These are phyloP conservation scores for Leptographium wingfieldii DNA, from an alignment of 2,329 filamentous ascomycete genomes.

Conservation along the genomic window DNA sequence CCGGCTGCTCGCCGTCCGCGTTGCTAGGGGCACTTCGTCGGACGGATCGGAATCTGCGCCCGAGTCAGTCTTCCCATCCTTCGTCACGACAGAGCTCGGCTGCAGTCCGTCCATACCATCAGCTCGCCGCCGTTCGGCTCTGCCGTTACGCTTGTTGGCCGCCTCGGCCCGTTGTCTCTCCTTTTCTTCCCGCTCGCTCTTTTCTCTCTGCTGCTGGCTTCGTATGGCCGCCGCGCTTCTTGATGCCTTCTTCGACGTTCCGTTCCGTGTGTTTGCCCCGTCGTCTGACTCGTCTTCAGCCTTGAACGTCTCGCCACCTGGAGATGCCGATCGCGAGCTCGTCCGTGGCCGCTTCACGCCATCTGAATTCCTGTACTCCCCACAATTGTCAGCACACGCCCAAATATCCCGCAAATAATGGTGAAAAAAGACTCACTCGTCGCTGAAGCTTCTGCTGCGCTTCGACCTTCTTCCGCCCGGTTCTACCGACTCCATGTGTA, in stretches of 20 bases:
- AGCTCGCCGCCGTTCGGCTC: slow-evolving; percentile 65
- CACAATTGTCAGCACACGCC: not conserved
- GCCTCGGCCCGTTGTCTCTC: slow-evolving; percentile 64
- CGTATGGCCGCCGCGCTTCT: slow-evolving; percentile 31
- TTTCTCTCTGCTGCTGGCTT: slow-evolving; percentile 38
- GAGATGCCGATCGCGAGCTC: slow-evolving; percentile 58
- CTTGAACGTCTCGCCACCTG: slow-evolving; percentile 35
- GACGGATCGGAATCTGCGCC: slow-evolving; percentile 56
- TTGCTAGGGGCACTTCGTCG: slow-evolving; percentile 49
- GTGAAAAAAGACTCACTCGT: slow-evolving; percentile 57
- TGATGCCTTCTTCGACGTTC: slow-evolving; percentile 41
- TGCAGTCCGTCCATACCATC: slow-evolving; percentile 47
- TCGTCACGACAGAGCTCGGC: slow-evolving; percentile 7
- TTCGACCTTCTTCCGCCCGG: slow-evolving; percentile 57
- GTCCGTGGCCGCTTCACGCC: slow-evolving; percentile 74
- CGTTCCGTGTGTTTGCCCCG: slow-evolving; percentile 39
- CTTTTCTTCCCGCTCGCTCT: slow-evolving; percentile 57
- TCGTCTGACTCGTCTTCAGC: slow-evolving; percentile 60
- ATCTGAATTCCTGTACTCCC: slow-evolving; percentile 47
- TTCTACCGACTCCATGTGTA: slow-evolving; percentile 27
- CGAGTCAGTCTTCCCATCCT: slow-evolving; percentile 23
- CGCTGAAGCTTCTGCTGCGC: slow-evolving; percentile 76
- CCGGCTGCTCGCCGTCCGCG: slow-evolving; percentile 21
- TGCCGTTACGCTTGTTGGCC: slow-evolving; percentile 66
- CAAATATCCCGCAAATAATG: not conserved